Base-by-base conservation (phyloP, 352 stramenopile genomes). In the Pythium aristosporum region DNA sequence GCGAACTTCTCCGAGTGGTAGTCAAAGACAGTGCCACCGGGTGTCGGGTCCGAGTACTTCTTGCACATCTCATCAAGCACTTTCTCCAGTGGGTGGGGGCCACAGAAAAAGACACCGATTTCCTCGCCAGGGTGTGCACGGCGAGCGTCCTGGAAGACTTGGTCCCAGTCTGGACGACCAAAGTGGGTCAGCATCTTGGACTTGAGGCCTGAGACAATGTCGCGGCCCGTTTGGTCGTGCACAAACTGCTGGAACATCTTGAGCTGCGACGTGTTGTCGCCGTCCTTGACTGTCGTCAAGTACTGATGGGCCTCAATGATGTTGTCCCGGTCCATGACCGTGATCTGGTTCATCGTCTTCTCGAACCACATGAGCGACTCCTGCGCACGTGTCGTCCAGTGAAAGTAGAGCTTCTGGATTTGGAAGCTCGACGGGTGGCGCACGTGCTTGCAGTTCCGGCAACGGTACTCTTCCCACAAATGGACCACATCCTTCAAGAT, bases 261-360 rank as follows among this genome's bases (percentile, higher is more conserved):
- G 6, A 2, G 32, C 12, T 3, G 52, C 5, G 32, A 36, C 32
- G 32, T 36, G 32, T 36, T 36, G 32, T 36, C 32, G 32, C 32
- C 32, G 5, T 36, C 9, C 32, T 36, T 36, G 32, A 36, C 32
- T 36, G 32, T 10, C 3, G 52, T 59, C 5, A 59, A 15, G 52
- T 59, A 59, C 21, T 59, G 52, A 23, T 59, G 52, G 3, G 36
- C 20, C 34, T 49, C 52, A 37, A 59, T 59, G n/a, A 36, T 13
- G 18, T 37, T 15, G 8, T 47, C 37, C 21, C 37, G 52, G 39
- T 59, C 52, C 36, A 49, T 21, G 34, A 13, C 21, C 12, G 21
- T 18, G 52, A 59, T 59, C 52, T 59, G 52, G 36, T 59, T 20
- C 52, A 59, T 59, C 52, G 52, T 59, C 21, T 34, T 20, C 52